Base-by-base conservation (phyloP, 164 flowering plant genomes). In the Vitis labrusca region DNA sequence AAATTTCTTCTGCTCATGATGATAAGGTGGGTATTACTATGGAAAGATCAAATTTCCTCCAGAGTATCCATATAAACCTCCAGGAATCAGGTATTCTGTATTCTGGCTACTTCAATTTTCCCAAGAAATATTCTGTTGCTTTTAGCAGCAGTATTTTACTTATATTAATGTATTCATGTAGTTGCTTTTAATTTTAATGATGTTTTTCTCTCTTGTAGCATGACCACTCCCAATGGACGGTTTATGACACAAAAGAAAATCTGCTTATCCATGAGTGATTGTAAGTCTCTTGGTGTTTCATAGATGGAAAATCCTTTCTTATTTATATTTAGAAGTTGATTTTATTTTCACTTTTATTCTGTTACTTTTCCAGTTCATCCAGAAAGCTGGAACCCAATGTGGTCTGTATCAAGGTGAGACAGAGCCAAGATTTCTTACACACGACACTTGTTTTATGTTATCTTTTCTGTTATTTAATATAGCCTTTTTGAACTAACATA, bases 301-400 rank as follows among this genome's bases (percentile, higher is more conserved):
- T 16, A 19, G n/a, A 7, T 32, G 58, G 65, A n/a, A 2, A 23
- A 14, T 5, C n/a, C 9, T 58, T 54, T 60, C 16, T 59, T 29
- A 3, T 12, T 69, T 64, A 23, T 63, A 2, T 56, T 12, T 29
- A 8, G 3, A 66, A 50, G n/a, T 15, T 73, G 48, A 56, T 48
- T 58, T 64, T 50, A 7, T 17, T 3, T 55, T 65, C 66, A n/a
- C 56, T 37, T 59, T 64, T 29, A 13, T 59, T 50, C 67, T 8
- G 68, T 53, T 66, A 14, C 51, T 69, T 27, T 68, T 80, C 19
- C 86, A 96, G 99, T 90, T 86, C 98, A 96, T 78, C 98, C 99
- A 12, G 97, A 96, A 74, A 92, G 88, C 77, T 96, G 99, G 99
- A 96, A 96, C 71, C 99, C 99, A 14, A 96, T 96, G 97, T 93